Conservation (phyloP, 148 eudicot genomes). For the Fagopyrum homotropicum region DNA sequence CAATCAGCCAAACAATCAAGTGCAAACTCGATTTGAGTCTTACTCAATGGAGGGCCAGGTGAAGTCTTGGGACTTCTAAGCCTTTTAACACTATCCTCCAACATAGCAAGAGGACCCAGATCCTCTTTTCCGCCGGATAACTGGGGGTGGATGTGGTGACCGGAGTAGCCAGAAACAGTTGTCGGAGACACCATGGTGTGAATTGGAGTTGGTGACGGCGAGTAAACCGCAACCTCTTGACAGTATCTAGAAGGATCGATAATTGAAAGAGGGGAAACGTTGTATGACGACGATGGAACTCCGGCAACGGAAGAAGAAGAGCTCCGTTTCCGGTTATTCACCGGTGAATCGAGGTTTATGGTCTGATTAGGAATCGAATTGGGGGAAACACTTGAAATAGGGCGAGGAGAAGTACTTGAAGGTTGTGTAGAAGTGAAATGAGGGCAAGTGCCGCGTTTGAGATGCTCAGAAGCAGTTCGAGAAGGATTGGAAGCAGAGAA, state of each 20-base stretch:
- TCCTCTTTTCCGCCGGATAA: slow-evolving; percentile 76
- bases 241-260: slow-evolving; percentile 55
- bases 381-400: slow-evolving; percentile 35
- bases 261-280: slow-evolving; percentile 40
- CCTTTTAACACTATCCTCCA: slow-evolving; percentile 86
- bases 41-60: slow-evolving; percentile 53
- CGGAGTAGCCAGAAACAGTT: slow-evolving; percentile 5
- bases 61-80: slow-evolving; percentile 75
- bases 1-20: slow-evolving; percentile 68
- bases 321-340: slow-evolving; percentile 48
- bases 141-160: slow-evolving; percentile 22
- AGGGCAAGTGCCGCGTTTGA: slow-evolving; percentile 90
- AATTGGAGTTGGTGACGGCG: slow-evolving; percentile 23
- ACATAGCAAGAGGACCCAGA: slow-evolving; percentile 59
- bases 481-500: slow-evolving; percentile 95
- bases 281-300: slow-evolving; percentile 18
- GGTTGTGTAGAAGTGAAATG: slow-evolving; percentile 36
- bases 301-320: slow-evolving; percentile 19
- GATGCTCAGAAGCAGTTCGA: slow-evolving; percentile 87
- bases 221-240: slow-evolving; percentile 41
- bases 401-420: slow-evolving; percentile 18
- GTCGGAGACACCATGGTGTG: slow-evolving; percentile 13
- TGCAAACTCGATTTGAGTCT: slow-evolving; percentile 55
- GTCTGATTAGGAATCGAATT: slow-evolving; percentile 12
- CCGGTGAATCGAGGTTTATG: slow-evolving; percentile 2